A percentile compares a stretch with the other conserved stretches of the same genome.
These are phyloP conservation scores for Zizania latifolia DNA, from an alignment of 176 grass and related monocot species.

Conservation along the genomic window DNA sequence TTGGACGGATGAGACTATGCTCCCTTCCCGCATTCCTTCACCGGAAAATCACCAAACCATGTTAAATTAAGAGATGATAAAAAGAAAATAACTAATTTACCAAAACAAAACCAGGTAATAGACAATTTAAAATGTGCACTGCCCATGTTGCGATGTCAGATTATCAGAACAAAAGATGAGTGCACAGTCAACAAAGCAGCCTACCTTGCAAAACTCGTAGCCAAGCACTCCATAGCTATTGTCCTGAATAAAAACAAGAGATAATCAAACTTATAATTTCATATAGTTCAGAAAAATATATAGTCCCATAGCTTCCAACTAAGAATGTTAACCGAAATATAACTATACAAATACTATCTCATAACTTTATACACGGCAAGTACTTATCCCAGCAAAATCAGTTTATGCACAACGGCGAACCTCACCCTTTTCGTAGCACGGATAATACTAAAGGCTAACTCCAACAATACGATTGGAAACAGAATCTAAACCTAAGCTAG, in stretches of 20 bases:
- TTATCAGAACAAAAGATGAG: background rate
- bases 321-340: background rate
- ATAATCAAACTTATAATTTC: background rate
- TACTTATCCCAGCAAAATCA: background rate
- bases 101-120: background rate
- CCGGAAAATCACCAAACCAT: background rate
- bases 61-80: background rate
- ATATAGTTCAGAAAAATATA: too few relatives aligned
- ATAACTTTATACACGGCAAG: background rate
- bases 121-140: background rate
- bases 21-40: constrained; percentile 26
- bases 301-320: background rate
- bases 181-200: background rate
- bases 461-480: background rate
- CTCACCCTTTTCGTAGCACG: background rate
- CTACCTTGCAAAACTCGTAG: constrained; percentile 46
- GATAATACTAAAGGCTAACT: background rate
- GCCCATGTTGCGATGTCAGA: background rate
- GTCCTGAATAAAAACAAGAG: background rate
- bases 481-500: background rate
- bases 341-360: too few relatives aligned
- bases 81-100: background rate
- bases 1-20: background rate
- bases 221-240: constrained; percentile 55
- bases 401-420: background rate